Conservation (phyloP, 768 basidiomycete species). For the Suillus tomentosus region DNA sequence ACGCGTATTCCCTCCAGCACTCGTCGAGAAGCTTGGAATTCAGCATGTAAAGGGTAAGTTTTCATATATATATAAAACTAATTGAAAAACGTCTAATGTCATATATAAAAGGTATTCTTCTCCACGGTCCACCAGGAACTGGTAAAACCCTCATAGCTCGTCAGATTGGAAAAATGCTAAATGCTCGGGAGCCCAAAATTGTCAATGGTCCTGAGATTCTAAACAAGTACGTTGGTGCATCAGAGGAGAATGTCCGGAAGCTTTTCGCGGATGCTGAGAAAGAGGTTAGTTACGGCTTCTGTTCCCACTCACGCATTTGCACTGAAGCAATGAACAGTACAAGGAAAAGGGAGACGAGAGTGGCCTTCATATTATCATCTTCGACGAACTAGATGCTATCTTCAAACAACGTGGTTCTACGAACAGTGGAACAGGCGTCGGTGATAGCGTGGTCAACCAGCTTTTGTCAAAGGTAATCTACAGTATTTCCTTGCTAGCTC, state of each 20-base stretch:
- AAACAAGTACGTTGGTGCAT: conserved; percentile 96
- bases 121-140: conserved; percentile 96
- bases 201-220: conserved; percentile 98
- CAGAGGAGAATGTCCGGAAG: conserved; percentile 97
- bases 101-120: conserved; percentile 69
- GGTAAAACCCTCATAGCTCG: conserved; percentile 98
- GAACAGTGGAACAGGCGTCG: conserved; percentile 90
- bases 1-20: conserved; percentile 95
- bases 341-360: conserved; percentile 98
- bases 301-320: background rate
- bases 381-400: conserved; percentile 97
- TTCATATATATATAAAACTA: background rate
- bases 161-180: conserved; percentile 99
- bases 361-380: conserved; percentile 98
- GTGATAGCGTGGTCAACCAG: conserved; percentile 99
- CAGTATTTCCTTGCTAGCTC: background rate
- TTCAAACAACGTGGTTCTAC: conserved; percentile 98
- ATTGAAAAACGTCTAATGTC: background rate
- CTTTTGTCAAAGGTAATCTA: conserved; percentile 84
- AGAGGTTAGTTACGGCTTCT: conserved; percentile 56
- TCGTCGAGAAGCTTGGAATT: conserved; percentile 97
- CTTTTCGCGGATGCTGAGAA: conserved; percentile 98
- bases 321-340: conserved; percentile 55
- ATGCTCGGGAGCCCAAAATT: conserved; percentile 95
- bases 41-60: conserved; percentile 92